phyloP scores from a whole-genome alignment of 805 yeast species.

The Priceomyces carsonii region DNA sequence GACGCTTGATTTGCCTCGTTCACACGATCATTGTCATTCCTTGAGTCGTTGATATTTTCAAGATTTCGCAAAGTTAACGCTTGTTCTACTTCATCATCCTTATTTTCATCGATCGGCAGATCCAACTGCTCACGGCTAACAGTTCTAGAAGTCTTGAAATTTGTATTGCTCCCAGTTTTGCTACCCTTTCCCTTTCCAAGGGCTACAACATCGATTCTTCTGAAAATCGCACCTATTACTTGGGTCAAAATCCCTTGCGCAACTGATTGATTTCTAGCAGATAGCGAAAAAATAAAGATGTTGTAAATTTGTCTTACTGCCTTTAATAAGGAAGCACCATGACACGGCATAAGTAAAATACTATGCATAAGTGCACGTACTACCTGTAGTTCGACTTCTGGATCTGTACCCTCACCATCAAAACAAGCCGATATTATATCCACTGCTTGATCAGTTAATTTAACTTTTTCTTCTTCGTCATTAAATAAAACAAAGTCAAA shows the following conservation, averaged over 20 bases:
- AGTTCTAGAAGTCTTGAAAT: conserved; percentile 18
- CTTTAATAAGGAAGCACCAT: conserved; percentile 83
- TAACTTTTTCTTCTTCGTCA: conserved; percentile 53
- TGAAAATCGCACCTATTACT: conserved; percentile 82
- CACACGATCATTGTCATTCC: conserved; percentile 50
- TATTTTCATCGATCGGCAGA: conserved; percentile 6
- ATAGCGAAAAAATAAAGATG: conserved; percentile 81
- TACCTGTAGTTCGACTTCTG: conserved; percentile 86
- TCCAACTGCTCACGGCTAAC: conserved; percentile 28
- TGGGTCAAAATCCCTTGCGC: conserved; percentile 96
- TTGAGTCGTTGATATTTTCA: conserved; percentile 54
- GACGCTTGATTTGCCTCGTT: conserved; percentile 46
- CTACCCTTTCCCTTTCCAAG: conserved; percentile 41
- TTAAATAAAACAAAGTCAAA: conserved; percentile 84
- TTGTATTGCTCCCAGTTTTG: conserved; percentile 18
- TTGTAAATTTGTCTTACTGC: conserved; percentile 94
- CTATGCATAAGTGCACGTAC: conserved; percentile 90
- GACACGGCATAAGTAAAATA: conserved; percentile 80
- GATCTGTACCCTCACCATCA: conserved; percentile 91
- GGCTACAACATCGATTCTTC: conserved; percentile 49
- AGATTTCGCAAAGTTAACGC: conserved; percentile 60
- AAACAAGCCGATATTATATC: conserved; percentile 82
- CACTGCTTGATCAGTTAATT: conserved; percentile 77
- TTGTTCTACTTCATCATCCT: conserved; percentile 16
- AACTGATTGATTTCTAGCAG: conserved; percentile 82